phyloP scores from a whole-genome alignment of 2,329 filamentous ascomycete species.

The Xylariales sp. region DNA sequence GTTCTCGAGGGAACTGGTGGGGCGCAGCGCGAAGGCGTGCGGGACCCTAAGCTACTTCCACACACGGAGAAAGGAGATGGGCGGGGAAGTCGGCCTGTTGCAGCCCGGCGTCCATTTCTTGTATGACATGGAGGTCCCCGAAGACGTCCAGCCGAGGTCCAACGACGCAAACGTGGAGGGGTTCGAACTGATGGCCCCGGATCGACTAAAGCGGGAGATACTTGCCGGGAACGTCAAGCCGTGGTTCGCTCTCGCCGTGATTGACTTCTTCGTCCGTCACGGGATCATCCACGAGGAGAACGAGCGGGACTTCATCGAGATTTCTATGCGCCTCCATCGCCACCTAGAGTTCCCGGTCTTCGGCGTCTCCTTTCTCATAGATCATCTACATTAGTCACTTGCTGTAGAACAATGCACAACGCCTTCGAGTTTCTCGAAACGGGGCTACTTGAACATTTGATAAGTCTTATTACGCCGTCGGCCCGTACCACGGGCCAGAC shows the following conservation, averaged over 20 bases:
- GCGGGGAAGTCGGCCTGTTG: constrained; percentile 70
- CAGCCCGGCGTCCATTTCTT: constrained; percentile 77
- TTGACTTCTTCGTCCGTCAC: constrained; percentile 79
- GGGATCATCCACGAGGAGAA: constrained; percentile 73
- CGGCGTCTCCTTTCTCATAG: constrained; percentile 21
- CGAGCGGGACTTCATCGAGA: constrained; percentile 74
- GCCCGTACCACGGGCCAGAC: constrained; percentile 1
- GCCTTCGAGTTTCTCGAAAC: not conserved
- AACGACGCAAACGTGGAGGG: constrained; percentile 69
- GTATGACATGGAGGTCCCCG: constrained; percentile 73
- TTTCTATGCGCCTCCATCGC: constrained; percentile 54
- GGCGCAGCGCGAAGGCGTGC: constrained; percentile 60
- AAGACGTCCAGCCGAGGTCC: constrained; percentile 67
- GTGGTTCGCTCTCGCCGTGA: constrained; percentile 74
- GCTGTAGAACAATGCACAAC: not conserved
- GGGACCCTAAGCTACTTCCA: constrained; percentile 77
- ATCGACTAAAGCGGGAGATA: constrained; percentile 65
- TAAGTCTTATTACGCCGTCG: constrained; percentile 26
- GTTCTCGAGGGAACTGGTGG: constrained; percentile 68
- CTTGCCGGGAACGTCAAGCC: constrained; percentile 75
- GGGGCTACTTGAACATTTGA: constrained; percentile 13
- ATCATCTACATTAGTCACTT: constrained; percentile 10
- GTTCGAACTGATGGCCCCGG: constrained; percentile 68
- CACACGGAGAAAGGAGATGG: constrained; percentile 69
- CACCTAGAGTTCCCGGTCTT: constrained; percentile 30